These are phyloP conservation scores for Sugiyamaella qingdaonensis DNA, from an alignment of 805 yeast species.

Conservation along the genomic window DNA sequence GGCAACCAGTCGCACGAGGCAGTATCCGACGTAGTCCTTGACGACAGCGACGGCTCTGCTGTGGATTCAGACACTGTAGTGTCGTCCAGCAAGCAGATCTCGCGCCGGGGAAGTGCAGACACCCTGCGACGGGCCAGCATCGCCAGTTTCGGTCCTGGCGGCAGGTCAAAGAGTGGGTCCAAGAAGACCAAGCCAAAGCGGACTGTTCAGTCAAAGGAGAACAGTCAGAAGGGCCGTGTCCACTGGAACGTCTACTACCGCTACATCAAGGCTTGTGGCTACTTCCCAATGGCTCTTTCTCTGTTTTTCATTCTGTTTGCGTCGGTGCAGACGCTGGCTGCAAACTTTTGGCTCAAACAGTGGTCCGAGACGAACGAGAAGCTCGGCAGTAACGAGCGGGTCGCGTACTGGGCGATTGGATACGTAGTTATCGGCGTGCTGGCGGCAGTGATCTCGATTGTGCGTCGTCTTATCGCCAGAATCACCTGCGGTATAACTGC, in stretches of 20 bases:
- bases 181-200: slow-evolving; percentile 7
- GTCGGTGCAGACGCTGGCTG: slow-evolving; percentile 51
- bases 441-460: slow-evolving; percentile 43
- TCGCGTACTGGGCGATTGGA: slow-evolving; percentile 58
- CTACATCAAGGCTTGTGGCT: slow-evolving; percentile 79
- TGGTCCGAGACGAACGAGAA: slow-evolving; percentile 80
- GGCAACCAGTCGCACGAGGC: slow-evolving; percentile 12
- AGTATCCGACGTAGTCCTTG: not conserved
- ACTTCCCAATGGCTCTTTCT: slow-evolving; percentile 27
- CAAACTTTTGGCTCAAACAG: slow-evolving; percentile 80
- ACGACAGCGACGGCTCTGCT: slow-evolving; percentile 4
- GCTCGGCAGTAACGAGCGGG: slow-evolving; percentile 60
- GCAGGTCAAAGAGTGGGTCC: not conserved
- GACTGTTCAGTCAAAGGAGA: slow-evolving; percentile 40
- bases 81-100: slow-evolving; percentile 4
- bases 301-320: slow-evolving; percentile 43
- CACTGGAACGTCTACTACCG: slow-evolving; percentile 69
- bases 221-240: slow-evolving; percentile 78
- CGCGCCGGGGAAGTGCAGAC: slow-evolving; percentile 15
- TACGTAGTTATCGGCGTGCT: slow-evolving; percentile 61
- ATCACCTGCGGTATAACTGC: slow-evolving; percentile 24
- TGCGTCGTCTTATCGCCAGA: slow-evolving; percentile 63
- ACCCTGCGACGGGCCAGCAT: slow-evolving; percentile 22
- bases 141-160: slow-evolving; percentile 7
- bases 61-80: slow-evolving; percentile 10